A percentile compares a stretch with the other conserved stretches of the same genome.
These are phyloP conservation scores for Phytopythium chamaehyphon DNA, from an alignment of 352 stramenopile species.

Conservation along the genomic window DNA sequence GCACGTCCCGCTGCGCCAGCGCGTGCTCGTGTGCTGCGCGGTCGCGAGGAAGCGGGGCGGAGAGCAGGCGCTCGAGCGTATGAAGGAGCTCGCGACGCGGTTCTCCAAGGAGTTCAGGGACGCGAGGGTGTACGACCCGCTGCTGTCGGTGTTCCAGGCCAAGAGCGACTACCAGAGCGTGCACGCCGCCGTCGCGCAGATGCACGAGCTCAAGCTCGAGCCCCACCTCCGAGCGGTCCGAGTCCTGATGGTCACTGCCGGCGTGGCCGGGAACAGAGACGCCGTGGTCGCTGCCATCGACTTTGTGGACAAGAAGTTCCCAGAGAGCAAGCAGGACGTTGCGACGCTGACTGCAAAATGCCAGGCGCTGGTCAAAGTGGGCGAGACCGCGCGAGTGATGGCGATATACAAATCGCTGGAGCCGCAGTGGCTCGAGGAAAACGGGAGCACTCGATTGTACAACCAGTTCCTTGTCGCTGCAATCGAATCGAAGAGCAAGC, in stretches of 20 bases:
- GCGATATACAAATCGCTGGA: conserved; percentile 45
- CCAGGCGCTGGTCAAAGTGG: conserved; percentile 50
- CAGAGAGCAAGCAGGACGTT: conserved; percentile 26
- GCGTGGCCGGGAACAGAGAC: conserved; percentile 39
- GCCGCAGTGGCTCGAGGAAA: conserved; percentile 23
- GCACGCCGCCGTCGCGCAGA: conserved; percentile 53
- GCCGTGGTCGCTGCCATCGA: conserved; percentile 37
- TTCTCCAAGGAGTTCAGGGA: conserved; percentile 16
- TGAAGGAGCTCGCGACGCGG: conserved; percentile 21
- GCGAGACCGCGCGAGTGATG: conserved; percentile 35
- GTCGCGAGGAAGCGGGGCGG: conserved; percentile 45
- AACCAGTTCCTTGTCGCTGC: conserved; percentile 63
- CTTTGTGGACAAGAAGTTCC: conserved; percentile 46
- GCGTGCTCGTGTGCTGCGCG: conserved; percentile 43
- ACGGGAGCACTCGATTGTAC: conserved; percentile 44
- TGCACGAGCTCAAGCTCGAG: conserved; percentile 45
- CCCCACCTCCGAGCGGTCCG: conserved; percentile 52
- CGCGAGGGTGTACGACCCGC: conserved; percentile 35
- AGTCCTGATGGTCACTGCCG: conserved; percentile 53
- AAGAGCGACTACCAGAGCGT: conserved; percentile 60
- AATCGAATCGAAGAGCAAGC: conserved; percentile 17
- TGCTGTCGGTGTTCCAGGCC: conserved; percentile 52
- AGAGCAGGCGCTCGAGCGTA: conserved; percentile 36
- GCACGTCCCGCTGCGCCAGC: conserved; percentile 18
- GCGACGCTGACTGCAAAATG: conserved; percentile 54